These are phyloP conservation scores for Phialophora chinensis DNA, from an alignment of 2,329 filamentous ascomycete species.

Conservation along the genomic window DNA sequence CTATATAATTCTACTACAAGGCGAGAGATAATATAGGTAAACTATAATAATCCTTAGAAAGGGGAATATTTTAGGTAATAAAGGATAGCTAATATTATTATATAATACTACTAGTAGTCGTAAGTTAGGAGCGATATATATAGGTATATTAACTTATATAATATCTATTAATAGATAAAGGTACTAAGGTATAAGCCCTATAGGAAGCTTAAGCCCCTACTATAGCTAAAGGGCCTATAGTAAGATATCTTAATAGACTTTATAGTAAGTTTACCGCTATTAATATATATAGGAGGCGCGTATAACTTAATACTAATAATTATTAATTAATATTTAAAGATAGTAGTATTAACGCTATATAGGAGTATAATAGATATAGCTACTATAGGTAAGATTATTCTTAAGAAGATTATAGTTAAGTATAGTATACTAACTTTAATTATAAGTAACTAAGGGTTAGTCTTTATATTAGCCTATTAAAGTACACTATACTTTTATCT, in stretches of 20 bases:
- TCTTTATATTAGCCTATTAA: no score
- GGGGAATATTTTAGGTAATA: not conserved
- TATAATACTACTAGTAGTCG: not conserved
- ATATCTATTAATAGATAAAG: slow-evolving; percentile 10
- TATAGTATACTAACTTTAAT: no score
- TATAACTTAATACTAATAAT: not conserved
- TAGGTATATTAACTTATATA: not conserved
- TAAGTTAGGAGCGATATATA: not conserved
- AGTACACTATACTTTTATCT: no score
- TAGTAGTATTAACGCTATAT: no score
- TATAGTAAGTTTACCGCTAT: no score
- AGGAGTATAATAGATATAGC: no score
- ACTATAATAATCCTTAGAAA: not conserved
- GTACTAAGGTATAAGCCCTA: not conserved
- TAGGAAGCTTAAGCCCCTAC: not conserved
- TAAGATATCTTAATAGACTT: no score
- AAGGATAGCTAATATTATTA: not conserved
- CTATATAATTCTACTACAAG: not conserved
- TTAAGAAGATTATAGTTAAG: no score
- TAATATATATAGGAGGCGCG: no score
- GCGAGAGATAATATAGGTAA: not conserved
- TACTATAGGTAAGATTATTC: no score
- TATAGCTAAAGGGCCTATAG: not conserved
- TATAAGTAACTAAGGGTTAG: no score
- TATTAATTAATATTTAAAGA: no score